Evolutionary conservation across 1,284 basidiomycete species (phyloP).

Genomic region (Puccinia horiana): DNA sequence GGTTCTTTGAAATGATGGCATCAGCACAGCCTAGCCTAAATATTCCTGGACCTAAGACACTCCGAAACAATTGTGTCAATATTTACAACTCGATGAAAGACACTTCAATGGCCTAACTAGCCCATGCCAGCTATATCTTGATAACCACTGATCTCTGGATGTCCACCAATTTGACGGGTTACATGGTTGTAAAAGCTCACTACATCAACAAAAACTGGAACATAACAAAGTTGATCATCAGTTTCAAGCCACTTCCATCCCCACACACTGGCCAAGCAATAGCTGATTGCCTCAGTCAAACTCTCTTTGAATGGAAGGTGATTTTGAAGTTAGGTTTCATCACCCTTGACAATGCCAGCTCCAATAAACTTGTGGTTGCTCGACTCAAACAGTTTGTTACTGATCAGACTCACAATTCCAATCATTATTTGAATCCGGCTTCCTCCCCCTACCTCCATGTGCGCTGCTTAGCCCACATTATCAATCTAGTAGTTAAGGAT

Average conservation of each 20-base stretch:
- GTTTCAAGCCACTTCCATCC: not conserved
- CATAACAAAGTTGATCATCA: not conserved
- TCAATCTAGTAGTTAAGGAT: slow-evolving; percentile 9
- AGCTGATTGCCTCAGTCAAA: not conserved
- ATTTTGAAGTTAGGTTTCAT: not conserved
- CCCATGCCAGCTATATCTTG: not conserved
- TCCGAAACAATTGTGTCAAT: not conserved
- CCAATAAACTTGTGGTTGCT: not conserved
- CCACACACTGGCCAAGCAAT: not conserved
- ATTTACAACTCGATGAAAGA: not conserved
- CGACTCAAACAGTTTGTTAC: not conserved
- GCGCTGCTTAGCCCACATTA: not conserved
- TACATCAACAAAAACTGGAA: not conserved
- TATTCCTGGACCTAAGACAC: not conserved
- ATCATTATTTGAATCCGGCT: not conserved
- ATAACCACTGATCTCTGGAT: slow-evolving; percentile 1
- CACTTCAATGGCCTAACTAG: not conserved
- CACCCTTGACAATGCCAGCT: not conserved
- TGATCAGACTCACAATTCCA: not conserved
- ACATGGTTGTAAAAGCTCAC: slow-evolving; percentile 7
- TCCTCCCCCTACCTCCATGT: not conserved
- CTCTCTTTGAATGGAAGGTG: not conserved
- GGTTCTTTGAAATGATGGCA: not conserved
- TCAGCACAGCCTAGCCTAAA: not conserved
- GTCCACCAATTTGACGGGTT: not conserved